Base-by-base conservation (phyloP, 345 rosid genomes). In the Zanthoxylum bungeanum region DNA sequence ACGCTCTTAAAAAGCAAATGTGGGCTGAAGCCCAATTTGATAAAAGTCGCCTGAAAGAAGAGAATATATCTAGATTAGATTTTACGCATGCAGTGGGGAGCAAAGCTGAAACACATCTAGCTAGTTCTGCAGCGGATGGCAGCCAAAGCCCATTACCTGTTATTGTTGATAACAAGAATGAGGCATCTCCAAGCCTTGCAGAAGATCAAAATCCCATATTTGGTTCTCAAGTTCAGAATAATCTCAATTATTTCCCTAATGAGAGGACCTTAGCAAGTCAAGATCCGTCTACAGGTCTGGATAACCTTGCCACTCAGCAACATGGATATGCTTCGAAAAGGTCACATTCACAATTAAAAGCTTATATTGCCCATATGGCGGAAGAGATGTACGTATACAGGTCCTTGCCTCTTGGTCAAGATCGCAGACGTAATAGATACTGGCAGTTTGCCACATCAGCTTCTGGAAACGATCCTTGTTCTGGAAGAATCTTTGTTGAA, bases 361-460 rank as follows among this genome's bases (percentile, higher is more conserved):
- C 99, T 36, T 96, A 91, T 64, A 86, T 93, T 68, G 85, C 86
- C 67, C 98, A 96, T 76, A 77, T 77, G 81, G 92, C 99, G 33
- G 99, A 96, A 87, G 98, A 96, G 85, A 89, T 88, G 70, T 90
- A 90, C 79, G 88, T 84, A 14, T 96, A 91, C 78, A 84, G 97
- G 85, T 96, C 99, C 75, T 85, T 96, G 83, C 98, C 99, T 34
- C 95, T 96, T 58, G 99, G 99, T 74, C 97, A 88, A 81, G 99
- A 96, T 79, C 92, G 99, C n/a, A 85, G 95, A 77, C 91, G 86
- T 66, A 93, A 96, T 76, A 87, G 97, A 66, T 96, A 96, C 78
- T 96, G 98, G 98, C 98, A 85, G 74, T 93, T 91, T 82, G 93
- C 89, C 74, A 90, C 97, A 61, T 89, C 97, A 46, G 87, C 95